A percentile compares a stretch with the other conserved stretches of the same genome.
Conservation (phyloP, 257 asterid genomes). For the Oldenlandia corymbosa region DNA sequence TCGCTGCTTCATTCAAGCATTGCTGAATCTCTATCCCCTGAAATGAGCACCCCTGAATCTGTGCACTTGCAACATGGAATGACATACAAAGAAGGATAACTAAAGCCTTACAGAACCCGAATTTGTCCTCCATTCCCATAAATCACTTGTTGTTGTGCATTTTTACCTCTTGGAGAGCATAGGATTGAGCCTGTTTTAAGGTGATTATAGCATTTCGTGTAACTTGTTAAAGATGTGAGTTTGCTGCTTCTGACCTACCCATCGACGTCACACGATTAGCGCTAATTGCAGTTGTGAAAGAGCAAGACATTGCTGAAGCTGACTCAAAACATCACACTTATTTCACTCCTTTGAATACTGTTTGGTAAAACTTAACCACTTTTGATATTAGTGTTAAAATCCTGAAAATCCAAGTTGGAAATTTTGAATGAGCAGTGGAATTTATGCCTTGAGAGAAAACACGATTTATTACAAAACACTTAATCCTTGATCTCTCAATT, state of each 20-base stretch:
- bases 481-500: background rate
- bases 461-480: no score
- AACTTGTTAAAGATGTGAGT: background rate
- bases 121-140: constrained; percentile 5
- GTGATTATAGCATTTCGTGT: background rate
- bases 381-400: background rate
- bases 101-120: background rate
- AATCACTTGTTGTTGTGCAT: background rate
- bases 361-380: background rate
- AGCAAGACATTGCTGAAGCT: background rate
- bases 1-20: constrained; percentile 26
- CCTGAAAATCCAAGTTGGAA: background rate
- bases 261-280: background rate
- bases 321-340: constrained; percentile 2
- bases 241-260: constrained; percentile 15
- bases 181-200: background rate
- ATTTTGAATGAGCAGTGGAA: background rate
- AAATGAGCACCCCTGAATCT: constrained; percentile 32
- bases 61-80: constrained; percentile 1
- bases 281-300: background rate
- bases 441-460: no score
- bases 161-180: background rate
- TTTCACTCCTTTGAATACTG: background rate
- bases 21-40: constrained; percentile 29
- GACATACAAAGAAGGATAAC: constrained; percentile 1